phyloP scores from a whole-genome alignment of 2,329 filamentous ascomycete species.

The Myriangium duriaei region DNA sequence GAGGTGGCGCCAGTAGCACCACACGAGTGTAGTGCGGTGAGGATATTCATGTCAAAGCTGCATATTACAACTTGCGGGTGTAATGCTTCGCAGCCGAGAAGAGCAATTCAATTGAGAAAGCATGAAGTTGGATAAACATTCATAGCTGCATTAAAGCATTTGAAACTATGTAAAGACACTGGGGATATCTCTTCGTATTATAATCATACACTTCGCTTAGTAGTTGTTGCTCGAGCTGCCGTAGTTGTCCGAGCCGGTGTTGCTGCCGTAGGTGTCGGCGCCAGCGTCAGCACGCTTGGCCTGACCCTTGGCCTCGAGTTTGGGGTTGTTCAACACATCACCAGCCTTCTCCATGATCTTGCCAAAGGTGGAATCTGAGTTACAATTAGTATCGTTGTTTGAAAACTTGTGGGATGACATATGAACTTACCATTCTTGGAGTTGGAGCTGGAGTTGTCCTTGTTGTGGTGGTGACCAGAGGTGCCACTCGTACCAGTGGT shows the following conservation, averaged over 20 bases:
- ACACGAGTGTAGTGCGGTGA: too few relatives aligned
- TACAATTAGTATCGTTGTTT: too few relatives aligned
- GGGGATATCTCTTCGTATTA: background rate
- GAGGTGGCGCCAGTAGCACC: too few relatives aligned
- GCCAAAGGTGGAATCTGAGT: conserved; percentile 37
- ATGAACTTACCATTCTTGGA: conserved; percentile 25
- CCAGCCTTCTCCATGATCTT: conserved; percentile 50
- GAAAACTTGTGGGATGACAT: conserved; percentile 17
- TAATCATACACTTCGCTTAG: background rate
- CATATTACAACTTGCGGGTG: too few relatives aligned
- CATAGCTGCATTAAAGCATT: background rate
- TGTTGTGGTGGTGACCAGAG: too few relatives aligned
- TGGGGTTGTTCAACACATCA: conserved; percentile 35
- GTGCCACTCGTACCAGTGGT: conserved; percentile 5
- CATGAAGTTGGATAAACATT: background rate
- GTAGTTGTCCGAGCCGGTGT: background rate
- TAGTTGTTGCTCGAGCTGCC: background rate
- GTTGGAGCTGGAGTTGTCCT: conserved; percentile 10
- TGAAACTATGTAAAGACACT: background rate
- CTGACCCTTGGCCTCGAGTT: conserved; percentile 37
- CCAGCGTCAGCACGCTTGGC: conserved; percentile 34
- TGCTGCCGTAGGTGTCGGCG: background rate
- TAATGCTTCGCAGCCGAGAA: too few relatives aligned
- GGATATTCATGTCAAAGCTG: too few relatives aligned
- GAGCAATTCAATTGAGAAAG: background rate